Percentiles rank a stretch among this genome's conserved stretches.
Evolutionary conservation across 2,329 filamentous ascomycete genomes (phyloP).

Genomic region (Apiospora pterosperma): DNA sequence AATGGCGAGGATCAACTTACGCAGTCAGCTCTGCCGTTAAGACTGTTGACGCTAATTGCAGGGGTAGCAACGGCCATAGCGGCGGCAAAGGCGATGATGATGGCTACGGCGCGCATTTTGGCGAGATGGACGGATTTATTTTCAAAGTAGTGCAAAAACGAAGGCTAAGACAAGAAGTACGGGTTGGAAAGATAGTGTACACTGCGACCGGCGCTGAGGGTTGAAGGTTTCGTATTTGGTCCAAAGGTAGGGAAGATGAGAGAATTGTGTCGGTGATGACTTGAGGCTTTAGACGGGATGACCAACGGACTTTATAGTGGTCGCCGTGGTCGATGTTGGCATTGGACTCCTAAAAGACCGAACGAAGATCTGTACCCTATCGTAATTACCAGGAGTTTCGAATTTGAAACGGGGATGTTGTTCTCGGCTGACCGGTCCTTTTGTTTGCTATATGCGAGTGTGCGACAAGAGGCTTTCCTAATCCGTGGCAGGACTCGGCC

Average conservation of each 20-base stretch:
- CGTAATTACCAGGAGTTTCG: neutral
- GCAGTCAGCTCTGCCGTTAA: neutral
- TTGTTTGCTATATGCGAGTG: neutral
- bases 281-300: neutral
- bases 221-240: neutral
- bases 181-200: neutral
- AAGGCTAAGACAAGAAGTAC: neutral
- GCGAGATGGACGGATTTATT: too few species aligned
- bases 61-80: neutral
- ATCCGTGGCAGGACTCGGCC: neutral
- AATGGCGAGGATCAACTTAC: neutral
- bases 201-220: neutral
- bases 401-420: neutral
- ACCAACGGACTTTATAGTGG: neutral
- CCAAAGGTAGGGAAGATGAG: neutral
- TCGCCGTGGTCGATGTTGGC: too few species aligned
- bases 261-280: neutral
- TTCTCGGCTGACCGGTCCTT: neutral
- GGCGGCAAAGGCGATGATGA: constrained; percentile 1
- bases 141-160: too few species aligned
- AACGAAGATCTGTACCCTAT: neutral
- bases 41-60: neutral
- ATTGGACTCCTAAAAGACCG: neutral
- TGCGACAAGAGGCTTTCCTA: neutral
- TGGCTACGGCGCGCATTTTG: neutral